Base-by-base conservation (phyloP, 2,329 filamentous ascomycete species). In the Teratosphaeriaceae sp. region DNA sequence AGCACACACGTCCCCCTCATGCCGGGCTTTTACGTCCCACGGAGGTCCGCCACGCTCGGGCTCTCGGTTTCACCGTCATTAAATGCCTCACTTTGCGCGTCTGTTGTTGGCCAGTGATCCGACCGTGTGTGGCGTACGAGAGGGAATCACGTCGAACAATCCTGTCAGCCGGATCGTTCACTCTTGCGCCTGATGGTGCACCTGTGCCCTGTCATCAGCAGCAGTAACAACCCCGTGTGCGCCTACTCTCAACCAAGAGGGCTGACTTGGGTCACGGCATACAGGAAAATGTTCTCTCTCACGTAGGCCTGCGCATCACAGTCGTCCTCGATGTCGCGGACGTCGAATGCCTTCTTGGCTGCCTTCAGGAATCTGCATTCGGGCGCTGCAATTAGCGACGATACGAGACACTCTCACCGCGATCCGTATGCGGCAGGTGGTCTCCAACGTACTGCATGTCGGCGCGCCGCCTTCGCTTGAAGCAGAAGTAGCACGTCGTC, bases 381-480 rank as follows among this genome's bases (percentile, higher is more conserved):
- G n/a, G n/a, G n/a, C n/a, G n/a, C n/a, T n/a, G n/a, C n/a, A n/a
- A n/a, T n/a, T n/a, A n/a, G n/a, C n/a, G n/a, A n/a, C n/a, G n/a
- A n/a, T n/a, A n/a, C n/a, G n/a, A n/a, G n/a, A n/a, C n/a, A n/a
- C n/a, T n/a, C n/a, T n/a, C n/a, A n/a, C n/a, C n/a, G n/a, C n/a
- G n/a, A n/a, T n/a, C n/a, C n/a, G n/a, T n/a, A n/a, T n/a, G n/a
- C n/a, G n/a, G n/a, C n/a, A n/a, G n/a, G n/a, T n/a, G n/a, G n/a
- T n/a, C n/a, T n/a, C n/a, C n/a, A n/a, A n/a, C n/a, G n/a, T n/a
- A n/a, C 21, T 69, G 65, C 58, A 75, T 54, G 52, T 77, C 74
- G 5, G 74, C 92, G 47, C 87, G 77, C 59, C 92, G 79, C 53
- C 92, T 76, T 69, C 88, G 90, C 73, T 95, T 97, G 74, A 94